These are phyloP conservation scores for Agrostemma githago DNA, from an alignment of 148 eudicot species.

Conservation along the genomic window DNA sequence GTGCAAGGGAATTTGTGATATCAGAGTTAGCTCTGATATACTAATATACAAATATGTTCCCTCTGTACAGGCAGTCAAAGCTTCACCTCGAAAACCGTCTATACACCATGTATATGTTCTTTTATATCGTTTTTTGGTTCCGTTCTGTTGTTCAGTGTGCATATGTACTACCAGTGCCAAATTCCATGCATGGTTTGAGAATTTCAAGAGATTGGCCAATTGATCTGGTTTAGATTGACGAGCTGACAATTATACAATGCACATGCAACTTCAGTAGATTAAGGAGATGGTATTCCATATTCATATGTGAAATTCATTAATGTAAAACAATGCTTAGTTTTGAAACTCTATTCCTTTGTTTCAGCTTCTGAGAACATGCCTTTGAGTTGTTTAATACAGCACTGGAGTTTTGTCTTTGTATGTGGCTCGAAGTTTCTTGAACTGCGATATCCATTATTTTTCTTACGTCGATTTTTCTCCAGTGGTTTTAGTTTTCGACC, in stretches of 20 bases:
- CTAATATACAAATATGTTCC: too few relatives aligned
- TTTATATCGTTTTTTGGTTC: constrained; percentile 14
- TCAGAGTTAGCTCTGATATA: too few relatives aligned
- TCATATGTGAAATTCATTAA: constrained; percentile 7
- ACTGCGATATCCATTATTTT: not conserved
- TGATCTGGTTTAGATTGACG: constrained; percentile 30
- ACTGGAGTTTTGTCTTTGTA: not conserved
- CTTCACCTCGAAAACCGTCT: constrained; percentile 21
- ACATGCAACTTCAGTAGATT: constrained; percentile 16
- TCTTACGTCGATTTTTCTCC: too few relatives aligned
- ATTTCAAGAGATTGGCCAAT: constrained; percentile 9
- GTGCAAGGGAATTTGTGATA: too few relatives aligned
- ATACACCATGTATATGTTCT: constrained; percentile 19
- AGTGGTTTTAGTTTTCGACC: too few relatives aligned
- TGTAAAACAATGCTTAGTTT: not conserved
- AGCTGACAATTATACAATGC: constrained; percentile 26
- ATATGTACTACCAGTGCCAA: constrained; percentile 17
- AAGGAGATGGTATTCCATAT: not conserved
- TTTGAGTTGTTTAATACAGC: not conserved
- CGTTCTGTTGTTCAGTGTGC: constrained; percentile 10
- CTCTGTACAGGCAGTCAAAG: too few relatives aligned
- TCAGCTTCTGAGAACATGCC: not conserved
- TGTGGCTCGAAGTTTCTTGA: not conserved
- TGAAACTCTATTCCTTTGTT: constrained; percentile 3
- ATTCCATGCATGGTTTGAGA: constrained; percentile 1